Evolutionary conservation across 495 filamentous ascomycete species (phyloP).

Genomic region (Podospora comata): DNA sequence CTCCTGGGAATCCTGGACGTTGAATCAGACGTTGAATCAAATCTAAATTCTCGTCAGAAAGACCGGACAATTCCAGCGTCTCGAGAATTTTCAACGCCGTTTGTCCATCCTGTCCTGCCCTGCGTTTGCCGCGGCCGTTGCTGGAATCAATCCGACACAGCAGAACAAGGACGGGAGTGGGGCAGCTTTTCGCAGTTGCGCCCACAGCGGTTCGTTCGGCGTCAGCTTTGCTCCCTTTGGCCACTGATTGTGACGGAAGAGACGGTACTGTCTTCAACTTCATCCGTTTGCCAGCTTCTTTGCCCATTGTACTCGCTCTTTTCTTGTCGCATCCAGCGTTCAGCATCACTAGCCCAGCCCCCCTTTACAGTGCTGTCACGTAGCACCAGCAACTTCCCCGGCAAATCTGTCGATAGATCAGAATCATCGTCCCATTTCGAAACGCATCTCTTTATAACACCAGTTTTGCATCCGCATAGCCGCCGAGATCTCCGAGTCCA

Average conservation of each 20-base stretch:
- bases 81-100: not conserved
- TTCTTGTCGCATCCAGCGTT: not conserved
- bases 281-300: not conserved
- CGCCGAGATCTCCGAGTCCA: conserved; percentile 4
- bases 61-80: not conserved
- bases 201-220: not conserved
- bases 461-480: not conserved
- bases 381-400: not conserved
- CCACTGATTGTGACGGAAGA: not conserved
- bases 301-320: not conserved
- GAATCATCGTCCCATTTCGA: conserved; percentile 23
- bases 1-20: not conserved
- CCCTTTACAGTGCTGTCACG: conserved; percentile 3
- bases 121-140: not conserved
- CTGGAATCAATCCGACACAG: not conserved
- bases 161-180: not conserved
- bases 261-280: not conserved
- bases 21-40: not conserved
- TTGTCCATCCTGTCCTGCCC: not conserved
- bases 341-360: conserved; percentile 2
- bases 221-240: not conserved
- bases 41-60: not conserved
- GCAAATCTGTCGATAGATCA: conserved; percentile 16
- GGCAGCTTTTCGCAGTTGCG: not conserved
- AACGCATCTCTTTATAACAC: conserved; percentile 13